Conservation (phyloP, 306 rosid genomes). For the Trifolium fragiferum region DNA sequence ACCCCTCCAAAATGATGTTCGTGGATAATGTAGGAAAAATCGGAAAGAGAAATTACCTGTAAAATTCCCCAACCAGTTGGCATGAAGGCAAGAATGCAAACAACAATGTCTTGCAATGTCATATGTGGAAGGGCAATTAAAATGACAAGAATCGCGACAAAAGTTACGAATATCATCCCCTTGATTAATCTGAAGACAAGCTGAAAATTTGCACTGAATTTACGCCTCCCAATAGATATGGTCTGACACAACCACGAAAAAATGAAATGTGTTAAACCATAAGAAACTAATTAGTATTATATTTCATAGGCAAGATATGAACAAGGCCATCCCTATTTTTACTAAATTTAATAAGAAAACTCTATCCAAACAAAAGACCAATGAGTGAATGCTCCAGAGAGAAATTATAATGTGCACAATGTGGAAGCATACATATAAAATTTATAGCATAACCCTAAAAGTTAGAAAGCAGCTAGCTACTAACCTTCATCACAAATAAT, state of each 20-base stretch:
- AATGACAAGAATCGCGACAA: constrained; percentile 83
- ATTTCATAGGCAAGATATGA: constrained; percentile 1
- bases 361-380: constrained; percentile 9
- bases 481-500: constrained; percentile 97
- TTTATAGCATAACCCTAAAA: constrained; percentile 14
- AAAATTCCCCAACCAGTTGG: constrained; percentile 78
- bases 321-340: not conserved
- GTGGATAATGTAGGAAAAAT: constrained; percentile 2
- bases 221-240: constrained; percentile 94
- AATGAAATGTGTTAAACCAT: constrained; percentile 11
- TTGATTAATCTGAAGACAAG: constrained; percentile 93
- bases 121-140: constrained; percentile 90
- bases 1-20: not conserved
- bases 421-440: not conserved
- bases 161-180: constrained; percentile 91
- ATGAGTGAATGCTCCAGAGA: not conserved
- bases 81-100: constrained; percentile 61
- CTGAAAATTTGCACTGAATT: constrained; percentile 92
- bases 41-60: constrained; percentile 57
- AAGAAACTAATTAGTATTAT: constrained; percentile 5
- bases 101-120: constrained; percentile 82
- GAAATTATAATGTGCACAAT: constrained; percentile 12
- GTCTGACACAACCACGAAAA: constrained; percentile 56
- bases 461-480: constrained; percentile 39
- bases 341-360: constrained; percentile 1